Percentiles rank a stretch among this genome's conserved stretches.
Conservation (phyloP, 805 yeast species). For the Yamadazyma akitaensis region DNA sequence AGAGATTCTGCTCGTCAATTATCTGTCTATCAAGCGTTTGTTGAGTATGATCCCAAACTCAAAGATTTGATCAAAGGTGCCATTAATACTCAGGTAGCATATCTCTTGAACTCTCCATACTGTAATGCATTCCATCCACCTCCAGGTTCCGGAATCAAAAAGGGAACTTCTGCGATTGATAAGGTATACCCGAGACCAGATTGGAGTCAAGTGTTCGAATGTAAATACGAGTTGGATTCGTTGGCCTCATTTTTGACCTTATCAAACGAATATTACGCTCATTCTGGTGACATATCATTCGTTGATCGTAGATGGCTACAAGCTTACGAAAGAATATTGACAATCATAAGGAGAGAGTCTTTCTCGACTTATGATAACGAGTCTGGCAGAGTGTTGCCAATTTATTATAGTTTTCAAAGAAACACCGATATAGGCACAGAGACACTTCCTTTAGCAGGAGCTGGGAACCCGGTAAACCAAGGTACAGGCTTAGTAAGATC, state of each 20-base stretch:
- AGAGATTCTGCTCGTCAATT: slow-evolving; percentile 84
- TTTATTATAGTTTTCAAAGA: slow-evolving; percentile 67
- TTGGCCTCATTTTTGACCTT: slow-evolving; percentile 77
- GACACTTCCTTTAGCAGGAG: slow-evolving; percentile 73
- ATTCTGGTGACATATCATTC: slow-evolving; percentile 50
- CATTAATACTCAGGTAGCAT: slow-evolving; percentile 71
- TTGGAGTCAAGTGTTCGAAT: slow-evolving; percentile 74
- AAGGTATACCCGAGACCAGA: slow-evolving; percentile 66
- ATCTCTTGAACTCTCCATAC: slow-evolving; percentile 62
- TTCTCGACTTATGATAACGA: slow-evolving; percentile 53
- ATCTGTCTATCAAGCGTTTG: slow-evolving; percentile 66
- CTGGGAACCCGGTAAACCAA: slow-evolving; percentile 77
- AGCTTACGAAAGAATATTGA: slow-evolving; percentile 52
- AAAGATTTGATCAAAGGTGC: slow-evolving; percentile 67
- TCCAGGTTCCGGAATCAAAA: slow-evolving; percentile 42
- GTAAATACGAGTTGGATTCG: slow-evolving; percentile 87
- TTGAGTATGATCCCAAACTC: slow-evolving; percentile 49
- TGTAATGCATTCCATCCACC: slow-evolving; percentile 95
- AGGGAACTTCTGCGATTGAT: slow-evolving; percentile 56
- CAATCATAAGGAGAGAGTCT: slow-evolving; percentile 57
- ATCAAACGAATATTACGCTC: slow-evolving; percentile 63
- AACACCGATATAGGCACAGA: slow-evolving; percentile 75
- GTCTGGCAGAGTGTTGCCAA: slow-evolving; percentile 46
- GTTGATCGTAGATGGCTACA: slow-evolving; percentile 50
- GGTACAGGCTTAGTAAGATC: slow-evolving; percentile 73